Percentiles rank a stretch among this genome's conserved stretches.
These are phyloP conservation scores for Aspergillus sp. DNA, from an alignment of 2,329 filamentous ascomycete genomes.

Conservation along the genomic window DNA sequence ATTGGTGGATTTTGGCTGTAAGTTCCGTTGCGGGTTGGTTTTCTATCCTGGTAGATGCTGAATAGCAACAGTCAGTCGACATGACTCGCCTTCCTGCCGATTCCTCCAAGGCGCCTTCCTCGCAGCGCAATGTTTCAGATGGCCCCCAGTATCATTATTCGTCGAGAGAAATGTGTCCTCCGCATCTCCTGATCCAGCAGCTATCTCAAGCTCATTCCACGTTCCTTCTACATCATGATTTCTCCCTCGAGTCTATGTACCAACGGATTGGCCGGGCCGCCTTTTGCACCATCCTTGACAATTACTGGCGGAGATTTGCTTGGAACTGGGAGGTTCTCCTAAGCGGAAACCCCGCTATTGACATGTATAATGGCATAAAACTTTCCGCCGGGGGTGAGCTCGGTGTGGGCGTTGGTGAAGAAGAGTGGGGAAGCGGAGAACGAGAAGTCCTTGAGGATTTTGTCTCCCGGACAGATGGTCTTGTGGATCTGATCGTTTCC, in stretches of 20 bases:
- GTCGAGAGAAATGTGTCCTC: constrained; percentile 81
- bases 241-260: constrained; percentile 69
- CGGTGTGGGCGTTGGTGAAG: constrained; percentile 90
- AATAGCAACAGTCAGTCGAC: constrained; percentile 64
- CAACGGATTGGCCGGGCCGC: constrained; percentile 61
- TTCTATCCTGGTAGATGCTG: constrained; percentile 4
- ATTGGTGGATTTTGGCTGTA: constrained; percentile 95
- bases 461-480: constrained; percentile 71
- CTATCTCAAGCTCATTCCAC: constrained; percentile 76
- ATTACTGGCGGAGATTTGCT: constrained; percentile 74
- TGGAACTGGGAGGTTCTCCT: constrained; percentile 81
- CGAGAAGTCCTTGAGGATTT: constrained; percentile 91
- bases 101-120: constrained; percentile 40
- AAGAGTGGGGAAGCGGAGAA: constrained; percentile 91
- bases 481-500: constrained; percentile 84
- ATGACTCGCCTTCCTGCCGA: constrained; percentile 68
- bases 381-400: constrained; percentile 87
- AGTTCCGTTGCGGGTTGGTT: constrained; percentile 28
- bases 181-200: constrained; percentile 73
- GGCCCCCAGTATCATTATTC: constrained; percentile 71
- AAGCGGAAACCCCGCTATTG: constrained; percentile 80
- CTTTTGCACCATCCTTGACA: constrained; percentile 69
- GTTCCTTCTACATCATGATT: constrained; percentile 84
- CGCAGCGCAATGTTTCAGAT: constrained; percentile 33
- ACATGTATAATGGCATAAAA: constrained; percentile 79